Conservation (phyloP, 305 asterid species). For the Fraxinus platypoda region DNA sequence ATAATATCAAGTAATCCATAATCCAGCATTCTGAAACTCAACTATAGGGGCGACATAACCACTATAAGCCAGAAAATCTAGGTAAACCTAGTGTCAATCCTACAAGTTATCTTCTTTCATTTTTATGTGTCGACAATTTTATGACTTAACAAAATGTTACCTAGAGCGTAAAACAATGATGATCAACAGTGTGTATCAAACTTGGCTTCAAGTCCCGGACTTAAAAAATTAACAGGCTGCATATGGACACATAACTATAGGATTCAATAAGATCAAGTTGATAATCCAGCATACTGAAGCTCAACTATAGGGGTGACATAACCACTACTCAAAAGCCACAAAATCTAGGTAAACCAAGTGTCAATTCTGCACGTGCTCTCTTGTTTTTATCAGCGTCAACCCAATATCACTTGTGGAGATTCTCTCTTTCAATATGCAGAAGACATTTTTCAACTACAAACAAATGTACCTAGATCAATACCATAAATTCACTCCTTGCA, state of each 20-base stretch:
- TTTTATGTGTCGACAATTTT: neutral
- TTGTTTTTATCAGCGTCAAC: neutral
- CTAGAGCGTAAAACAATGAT: neutral
- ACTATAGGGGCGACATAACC: neutral
- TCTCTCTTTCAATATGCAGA: neutral
- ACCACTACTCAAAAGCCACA: neutral
- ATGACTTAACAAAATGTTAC: neutral
- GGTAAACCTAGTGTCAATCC: neutral
- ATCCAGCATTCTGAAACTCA: neutral
- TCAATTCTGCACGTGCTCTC: neutral
- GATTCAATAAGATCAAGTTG: neutral
- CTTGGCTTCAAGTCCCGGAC: neutral
- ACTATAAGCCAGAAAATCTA: neutral
- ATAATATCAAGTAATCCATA: neutral
- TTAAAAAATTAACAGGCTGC: neutral
- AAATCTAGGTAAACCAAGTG: neutral
- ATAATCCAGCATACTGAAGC: neutral
- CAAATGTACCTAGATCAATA: neutral
- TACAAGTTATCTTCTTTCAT: neutral
- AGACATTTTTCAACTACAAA: neutral
- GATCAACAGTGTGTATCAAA: neutral
- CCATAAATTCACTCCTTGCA: neutral
- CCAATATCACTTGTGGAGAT: neutral
- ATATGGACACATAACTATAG: neutral
- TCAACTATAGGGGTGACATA: neutral